Base-by-base conservation (phyloP, 1,139 yeast genomes). In the Pichiaceae sp. region DNA sequence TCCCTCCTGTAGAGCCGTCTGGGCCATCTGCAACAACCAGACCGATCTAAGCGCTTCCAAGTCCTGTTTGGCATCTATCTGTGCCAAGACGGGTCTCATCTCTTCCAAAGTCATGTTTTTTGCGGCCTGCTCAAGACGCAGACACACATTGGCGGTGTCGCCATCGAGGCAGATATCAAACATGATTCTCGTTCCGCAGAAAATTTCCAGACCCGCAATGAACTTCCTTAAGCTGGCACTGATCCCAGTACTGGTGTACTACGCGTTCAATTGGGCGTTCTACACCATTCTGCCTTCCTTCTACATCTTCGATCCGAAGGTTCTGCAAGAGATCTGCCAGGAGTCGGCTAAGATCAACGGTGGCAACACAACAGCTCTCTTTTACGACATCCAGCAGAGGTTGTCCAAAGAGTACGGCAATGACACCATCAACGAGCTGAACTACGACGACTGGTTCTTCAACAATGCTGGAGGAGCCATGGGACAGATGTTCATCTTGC, bases 381-480 rank as follows among this genome's bases (percentile, higher is more conserved):
- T 91, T 64, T 56, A 62, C 18, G 79, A 72, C 28, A 66, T 91
- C 44, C 74, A 85, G 23, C 70, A 70, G 2, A 68, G 64, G 36
- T 59, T 91, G 46, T 69, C 78, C 49, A 67, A 60, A 2, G 74
- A 68, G 39, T 91, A 89, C 56, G 85, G 86, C 17, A 37, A 42
- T 3, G 74, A 75, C 18, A 56, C 72, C 46, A 73, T 87, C 59
- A 84, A 82, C 56, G 77, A 75, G 43, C 67, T 81, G 49, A 74
- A 78, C 54, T 68, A 70, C 40, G 81, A 83, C 35, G 91, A 87
- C 50, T 91, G 97, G 97, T 79, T 91, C 37, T 89, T 79, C 73
- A 91, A 89, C 71, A 87, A 86, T 53, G 98, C 98, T 7, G 98
- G 98, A 39, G 95, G 96, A 48, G 97, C 98, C 39, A 91, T 91